Evolutionary conservation across 192 early-diverging fungal genomes (phyloP).

Genomic region (Geosiphon pyriformis): DNA sequence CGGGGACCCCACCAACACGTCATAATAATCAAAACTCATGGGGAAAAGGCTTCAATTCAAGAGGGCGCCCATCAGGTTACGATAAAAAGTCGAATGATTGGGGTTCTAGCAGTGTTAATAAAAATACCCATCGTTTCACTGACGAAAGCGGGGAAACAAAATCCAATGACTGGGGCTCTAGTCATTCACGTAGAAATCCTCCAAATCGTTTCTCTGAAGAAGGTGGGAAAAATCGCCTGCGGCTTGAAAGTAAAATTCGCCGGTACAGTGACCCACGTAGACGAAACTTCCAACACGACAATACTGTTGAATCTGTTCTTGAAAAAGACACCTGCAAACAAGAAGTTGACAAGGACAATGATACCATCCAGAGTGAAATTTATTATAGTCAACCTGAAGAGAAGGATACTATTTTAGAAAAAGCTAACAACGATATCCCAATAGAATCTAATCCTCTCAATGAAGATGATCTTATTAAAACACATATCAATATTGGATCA

Average conservation of each 20-base stretch:
- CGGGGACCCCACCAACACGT: no score
- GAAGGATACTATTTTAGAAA: no score
- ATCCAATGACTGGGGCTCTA: background rate
- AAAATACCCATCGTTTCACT: background rate
- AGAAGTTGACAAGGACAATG: background rate
- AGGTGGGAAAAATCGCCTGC: no score
- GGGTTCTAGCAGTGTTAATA: background rate
- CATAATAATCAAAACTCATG: background rate
- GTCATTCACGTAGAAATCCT: background rate
- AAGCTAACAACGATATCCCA: background rate
- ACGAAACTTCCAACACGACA: background rate
- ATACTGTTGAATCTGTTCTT: no score
- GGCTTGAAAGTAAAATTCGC: no score
- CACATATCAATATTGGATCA: background rate
- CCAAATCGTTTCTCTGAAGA: no score
- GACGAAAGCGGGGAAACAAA: background rate
- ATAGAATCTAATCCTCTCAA: background rate
- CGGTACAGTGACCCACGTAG: background rate
- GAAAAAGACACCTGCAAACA: no score
- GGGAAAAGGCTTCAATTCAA: background rate
- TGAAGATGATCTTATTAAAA: background rate
- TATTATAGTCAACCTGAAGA: no score
- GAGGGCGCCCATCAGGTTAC: background rate
- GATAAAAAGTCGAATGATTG: background rate
- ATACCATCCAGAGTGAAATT: no score